These are phyloP conservation scores for Bipolaris sorokiniana DNA, from an alignment of 2,329 filamentous ascomycete species.

Conservation along the genomic window DNA sequence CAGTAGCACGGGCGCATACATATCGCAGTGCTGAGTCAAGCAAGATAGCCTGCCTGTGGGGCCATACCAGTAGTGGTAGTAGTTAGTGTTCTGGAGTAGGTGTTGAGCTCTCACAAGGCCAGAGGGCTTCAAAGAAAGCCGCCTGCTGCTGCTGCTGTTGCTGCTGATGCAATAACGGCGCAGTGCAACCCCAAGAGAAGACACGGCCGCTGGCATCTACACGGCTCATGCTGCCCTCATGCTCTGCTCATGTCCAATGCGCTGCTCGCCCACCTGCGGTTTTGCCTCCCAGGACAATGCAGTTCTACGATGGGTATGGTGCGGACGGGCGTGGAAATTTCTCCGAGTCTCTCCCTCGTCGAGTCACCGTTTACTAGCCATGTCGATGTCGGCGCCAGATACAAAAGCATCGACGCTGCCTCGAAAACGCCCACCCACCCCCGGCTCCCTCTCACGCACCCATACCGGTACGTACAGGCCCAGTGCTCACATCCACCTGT, in stretches of 20 bases:
- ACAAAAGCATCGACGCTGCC: constrained; percentile 26
- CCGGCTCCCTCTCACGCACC: constrained; percentile 5
- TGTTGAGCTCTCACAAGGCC: no score
- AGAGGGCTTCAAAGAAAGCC: neutral
- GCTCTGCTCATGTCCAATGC: neutral
- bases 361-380: constrained; percentile 37
- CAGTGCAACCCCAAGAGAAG: neutral
- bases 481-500: no score
- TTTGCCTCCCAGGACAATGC: neutral
- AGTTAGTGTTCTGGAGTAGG: no score
- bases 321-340: constrained; percentile 28
- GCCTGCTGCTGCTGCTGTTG: no score
- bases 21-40: constrained; percentile 17
- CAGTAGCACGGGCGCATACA: constrained; percentile 7
- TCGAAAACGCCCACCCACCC: constrained; percentile 12
- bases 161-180: constrained; percentile 8
- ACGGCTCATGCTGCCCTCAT: neutral
- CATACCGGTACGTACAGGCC: neutral
- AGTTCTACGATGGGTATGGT: constrained; percentile 23
- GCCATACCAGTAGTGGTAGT: no score
- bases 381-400: constrained; percentile 23
- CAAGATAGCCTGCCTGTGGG: constrained; percentile 22
- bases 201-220: constrained; percentile 17
- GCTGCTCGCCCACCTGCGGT: constrained; percentile 14
- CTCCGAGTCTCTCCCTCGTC: constrained; percentile 29